Evolutionary conservation across 2,329 filamentous ascomycete genomes (phyloP), one percentile per base, ranked within the genome.

Genomic region (Colletotrichum chrysophilum): DNA sequence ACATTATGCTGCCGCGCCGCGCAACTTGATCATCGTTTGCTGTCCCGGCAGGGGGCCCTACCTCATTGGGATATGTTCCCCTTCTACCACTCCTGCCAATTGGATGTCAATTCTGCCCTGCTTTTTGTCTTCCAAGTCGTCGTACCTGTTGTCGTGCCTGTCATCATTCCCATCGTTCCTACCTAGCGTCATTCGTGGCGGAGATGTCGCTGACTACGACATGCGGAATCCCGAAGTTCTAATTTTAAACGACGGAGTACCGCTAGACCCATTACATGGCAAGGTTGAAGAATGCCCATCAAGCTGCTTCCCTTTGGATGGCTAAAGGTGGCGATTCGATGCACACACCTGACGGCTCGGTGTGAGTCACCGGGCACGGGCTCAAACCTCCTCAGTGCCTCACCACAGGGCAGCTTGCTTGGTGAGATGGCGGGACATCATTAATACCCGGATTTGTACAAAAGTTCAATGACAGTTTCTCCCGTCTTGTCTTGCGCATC

Each of bases 301-400:
- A 24, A 24, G 21, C 21, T 24, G 21, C 21, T 24, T 24, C 21
- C 21, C 18, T 43, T 43, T 43, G 38, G 38, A 5, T 6, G 18
- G 43, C 43, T 13, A 0, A 21, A 48, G 10, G 43, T 48, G 43
- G 43, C 43, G 5, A 21, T 48, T 21, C 6, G n/a, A 48, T 21
- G n/a, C 43, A 1, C 43, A 1, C 1, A 1, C 0, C 43, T 0
- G 10, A 21, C 0, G n/a, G 43, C 43, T 48, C 43, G 43, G 43
- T 48, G 10, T 48, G 43, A 48, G 43, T 48, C 43, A 48, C 43
- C n/a, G 43, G 43, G 43, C 43, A 48, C 43, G 43, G 43, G 43
- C 43, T 48, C 0, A 7, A 48, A 2, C 38, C 38, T 48, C 38
- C 38, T 48, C 21, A 24, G 21, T 24, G 21, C 21, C 21, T 24